Conservation (phyloP, 805 yeast genomes). For the Vanderwaltozyma yarrowii region DNA sequence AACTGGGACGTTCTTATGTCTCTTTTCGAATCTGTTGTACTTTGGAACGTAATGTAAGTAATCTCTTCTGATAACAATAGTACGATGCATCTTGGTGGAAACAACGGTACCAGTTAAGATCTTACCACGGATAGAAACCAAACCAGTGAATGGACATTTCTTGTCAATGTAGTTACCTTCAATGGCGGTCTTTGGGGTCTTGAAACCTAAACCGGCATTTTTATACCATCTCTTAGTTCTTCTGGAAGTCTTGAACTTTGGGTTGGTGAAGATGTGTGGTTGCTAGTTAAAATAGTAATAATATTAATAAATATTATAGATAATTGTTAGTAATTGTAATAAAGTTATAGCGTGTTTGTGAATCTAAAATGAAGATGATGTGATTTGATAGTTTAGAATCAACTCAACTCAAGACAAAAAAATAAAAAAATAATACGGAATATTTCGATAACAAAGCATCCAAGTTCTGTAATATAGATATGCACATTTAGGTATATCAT, state of each 20-base stretch:
- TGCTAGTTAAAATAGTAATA: no score
- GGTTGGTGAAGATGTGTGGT: slow-evolving; percentile 99
- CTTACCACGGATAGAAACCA: slow-evolving; percentile 98
- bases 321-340: slow-evolving; percentile 35
- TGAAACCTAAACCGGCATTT: slow-evolving; percentile 99
- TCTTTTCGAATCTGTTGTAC: slow-evolving; percentile 99
- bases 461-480: no score
- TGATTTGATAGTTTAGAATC: no score
- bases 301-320: slow-evolving; percentile 1
- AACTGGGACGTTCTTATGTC: slow-evolving; percentile 99
- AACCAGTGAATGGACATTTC: slow-evolving; percentile 99
- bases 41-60: slow-evolving; percentile 99
- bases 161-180: slow-evolving; percentile 99
- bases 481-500: no score
- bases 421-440: no score
- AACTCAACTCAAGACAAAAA: no score
- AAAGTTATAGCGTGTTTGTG: not conserved
- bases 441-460: no score
- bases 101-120: slow-evolving; percentile 99
- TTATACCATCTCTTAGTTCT: slow-evolving; percentile 99
- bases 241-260: slow-evolving; percentile 98
- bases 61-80: slow-evolving; percentile 99
- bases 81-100: slow-evolving; percentile 99
- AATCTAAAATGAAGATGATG: no score
- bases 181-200: slow-evolving; percentile 98